These are phyloP conservation scores for Simmondsia chinensis DNA, from an alignment of 148 eudicot genomes.

Conservation along the genomic window DNA sequence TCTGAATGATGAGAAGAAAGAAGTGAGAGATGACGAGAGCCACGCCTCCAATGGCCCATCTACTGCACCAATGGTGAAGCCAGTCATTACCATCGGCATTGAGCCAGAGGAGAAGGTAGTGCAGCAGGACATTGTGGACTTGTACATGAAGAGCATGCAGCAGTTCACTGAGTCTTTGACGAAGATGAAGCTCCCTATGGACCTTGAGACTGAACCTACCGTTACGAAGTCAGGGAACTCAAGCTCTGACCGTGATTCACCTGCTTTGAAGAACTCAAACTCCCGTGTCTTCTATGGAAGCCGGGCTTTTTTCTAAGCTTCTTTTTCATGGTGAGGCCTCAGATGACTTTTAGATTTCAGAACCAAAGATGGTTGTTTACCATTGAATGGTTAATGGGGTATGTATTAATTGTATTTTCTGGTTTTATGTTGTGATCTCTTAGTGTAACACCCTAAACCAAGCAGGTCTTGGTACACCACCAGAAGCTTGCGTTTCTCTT, in stretches of 20 bases:
- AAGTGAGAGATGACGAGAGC: slow-evolving; percentile 36
- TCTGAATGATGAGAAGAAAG: slow-evolving; percentile 27
- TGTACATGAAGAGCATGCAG: slow-evolving; percentile 99
- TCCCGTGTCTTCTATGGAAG: slow-evolving; percentile 94
- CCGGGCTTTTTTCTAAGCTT: slow-evolving; percentile 85
- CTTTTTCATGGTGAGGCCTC: slow-evolving; percentile 9
- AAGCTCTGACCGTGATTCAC: slow-evolving; percentile 50
- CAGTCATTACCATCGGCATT: slow-evolving; percentile 38
- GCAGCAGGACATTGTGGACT: slow-evolving; percentile 92
- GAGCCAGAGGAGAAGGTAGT: slow-evolving; percentile 75
- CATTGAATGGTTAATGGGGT: too few species aligned
- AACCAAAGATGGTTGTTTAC: too few species aligned
- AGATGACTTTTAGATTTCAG: slow-evolving; percentile 59
- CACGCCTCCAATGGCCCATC: slow-evolving; percentile 19
- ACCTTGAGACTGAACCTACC: slow-evolving; percentile 41
- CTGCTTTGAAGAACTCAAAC: slow-evolving; percentile 56
- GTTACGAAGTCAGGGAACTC: slow-evolving; percentile 72
- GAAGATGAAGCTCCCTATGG: slow-evolving; percentile 95
- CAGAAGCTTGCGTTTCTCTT: too few species aligned
- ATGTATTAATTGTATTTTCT: too few species aligned
- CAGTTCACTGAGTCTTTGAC: slow-evolving; percentile 88
- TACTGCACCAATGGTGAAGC: slow-evolving; percentile 29
- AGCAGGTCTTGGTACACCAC: too few species aligned
- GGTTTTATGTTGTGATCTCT: too few species aligned
- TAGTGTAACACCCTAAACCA: too few species aligned